Conservation (phyloP, 768 basidiomycete genomes). For the Russula abietina region DNA sequence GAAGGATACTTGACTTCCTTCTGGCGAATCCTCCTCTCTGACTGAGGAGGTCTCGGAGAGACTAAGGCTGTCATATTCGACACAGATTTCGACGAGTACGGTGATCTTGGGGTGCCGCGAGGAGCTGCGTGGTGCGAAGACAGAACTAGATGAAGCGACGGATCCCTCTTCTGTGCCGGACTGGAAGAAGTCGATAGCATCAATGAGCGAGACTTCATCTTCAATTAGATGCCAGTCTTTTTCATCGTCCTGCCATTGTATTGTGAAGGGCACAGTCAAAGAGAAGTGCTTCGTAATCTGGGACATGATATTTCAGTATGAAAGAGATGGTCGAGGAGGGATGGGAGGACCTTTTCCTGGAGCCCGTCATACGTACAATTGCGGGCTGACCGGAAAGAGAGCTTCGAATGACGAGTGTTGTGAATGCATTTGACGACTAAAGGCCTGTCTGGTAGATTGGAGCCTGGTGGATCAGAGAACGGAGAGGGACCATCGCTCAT, state of each 20-base stretch:
- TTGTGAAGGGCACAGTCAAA: constrained; percentile 61
- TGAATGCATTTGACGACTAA: constrained; percentile 81
- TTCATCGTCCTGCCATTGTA: constrained; percentile 86
- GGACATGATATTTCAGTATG: constrained; percentile 2
- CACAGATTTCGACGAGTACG: constrained; percentile 64
- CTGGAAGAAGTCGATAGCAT: constrained; percentile 84
- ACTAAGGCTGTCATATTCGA: constrained; percentile 89
- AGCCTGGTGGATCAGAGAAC: background rate
- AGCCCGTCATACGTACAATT: constrained; percentile 75
- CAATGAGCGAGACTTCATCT: constrained; percentile 69
- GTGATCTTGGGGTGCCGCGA: constrained; percentile 61
- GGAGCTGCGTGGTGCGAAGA: constrained; percentile 59
- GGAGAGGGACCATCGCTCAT: constrained; percentile 4
- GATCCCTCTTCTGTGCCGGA: constrained; percentile 64
- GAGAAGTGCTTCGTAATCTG: constrained; percentile 85
- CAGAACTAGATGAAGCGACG: constrained; percentile 65
- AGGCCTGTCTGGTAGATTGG: constrained; percentile 54
- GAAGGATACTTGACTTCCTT: constrained; percentile 53
- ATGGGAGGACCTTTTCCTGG: constrained; percentile 52
- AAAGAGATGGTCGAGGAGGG: constrained; percentile 12
- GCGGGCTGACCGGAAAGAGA: constrained; percentile 72
- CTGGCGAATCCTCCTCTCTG: constrained; percentile 63
- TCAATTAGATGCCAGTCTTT: constrained; percentile 67
- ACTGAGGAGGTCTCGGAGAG: constrained; percentile 85
- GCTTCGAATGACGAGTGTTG: constrained; percentile 65